These are phyloP conservation scores for Colletotrichum graminicola DNA, from an alignment of 2,329 filamentous ascomycete genomes.

Conservation along the genomic window DNA sequence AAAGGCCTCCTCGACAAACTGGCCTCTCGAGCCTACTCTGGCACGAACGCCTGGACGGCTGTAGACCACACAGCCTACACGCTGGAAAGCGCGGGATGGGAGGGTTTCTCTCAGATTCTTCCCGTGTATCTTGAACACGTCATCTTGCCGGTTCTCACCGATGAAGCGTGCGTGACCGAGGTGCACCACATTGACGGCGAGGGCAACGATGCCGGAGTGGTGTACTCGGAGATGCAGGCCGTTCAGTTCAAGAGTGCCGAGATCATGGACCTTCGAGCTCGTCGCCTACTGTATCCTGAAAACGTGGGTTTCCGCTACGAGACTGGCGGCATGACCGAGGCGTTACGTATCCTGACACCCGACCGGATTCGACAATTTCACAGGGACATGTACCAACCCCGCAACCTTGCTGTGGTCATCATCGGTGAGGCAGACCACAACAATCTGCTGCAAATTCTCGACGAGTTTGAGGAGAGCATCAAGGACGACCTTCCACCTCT, in stretches of 20 bases:
- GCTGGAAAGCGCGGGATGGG: slow-evolving; percentile 94
- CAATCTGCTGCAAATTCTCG: slow-evolving; percentile 83
- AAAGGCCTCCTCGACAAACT: slow-evolving; percentile 96
- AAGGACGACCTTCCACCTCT: slow-evolving; percentile 82
- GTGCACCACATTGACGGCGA: slow-evolving; percentile 95
- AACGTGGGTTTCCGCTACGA: slow-evolving; percentile 95
- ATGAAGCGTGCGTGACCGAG: slow-evolving; percentile 93
- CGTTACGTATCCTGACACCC: slow-evolving; percentile 85
- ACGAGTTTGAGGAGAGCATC: slow-evolving; percentile 90
- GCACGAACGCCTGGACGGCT: slow-evolving; percentile 97
- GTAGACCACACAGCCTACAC: slow-evolving; percentile 98
- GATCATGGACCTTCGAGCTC: slow-evolving; percentile 87
- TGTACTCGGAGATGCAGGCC: slow-evolving; percentile 99
- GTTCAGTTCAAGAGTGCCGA: slow-evolving; percentile 87
- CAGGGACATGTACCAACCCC: slow-evolving; percentile 96
- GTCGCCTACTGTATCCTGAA: slow-evolving; percentile 86
- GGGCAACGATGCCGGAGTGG: slow-evolving; percentile 94
- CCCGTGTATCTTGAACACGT: slow-evolving; percentile 97
- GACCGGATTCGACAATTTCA: slow-evolving; percentile 96
- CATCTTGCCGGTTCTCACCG: slow-evolving; percentile 89
- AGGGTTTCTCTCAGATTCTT: slow-evolving; percentile 93
- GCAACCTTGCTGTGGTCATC: slow-evolving; percentile 90
- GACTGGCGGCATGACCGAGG: slow-evolving; percentile 97
- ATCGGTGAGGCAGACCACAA: slow-evolving; percentile 91
- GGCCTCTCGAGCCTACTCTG: slow-evolving; percentile 91